Base-by-base conservation (phyloP, 2,329 filamentous ascomycete genomes). In the Trichoderma koningii region DNA sequence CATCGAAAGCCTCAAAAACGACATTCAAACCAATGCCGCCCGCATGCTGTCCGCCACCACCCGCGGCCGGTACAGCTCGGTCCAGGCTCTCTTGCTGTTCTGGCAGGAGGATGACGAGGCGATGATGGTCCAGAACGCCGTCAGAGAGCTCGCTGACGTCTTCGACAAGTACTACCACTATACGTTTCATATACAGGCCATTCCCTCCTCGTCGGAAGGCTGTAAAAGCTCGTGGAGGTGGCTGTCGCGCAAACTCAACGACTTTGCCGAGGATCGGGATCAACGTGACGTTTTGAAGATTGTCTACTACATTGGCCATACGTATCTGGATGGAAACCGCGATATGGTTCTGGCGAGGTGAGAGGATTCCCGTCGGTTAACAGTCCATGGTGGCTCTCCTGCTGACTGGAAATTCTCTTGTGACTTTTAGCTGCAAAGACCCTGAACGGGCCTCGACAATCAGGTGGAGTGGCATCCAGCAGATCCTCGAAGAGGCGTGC, bases 331-430 rank as follows among this genome's bases (percentile, higher is more conserved):
- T 68, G 78, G 77, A 7, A 81, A 86, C 63, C 77, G 83, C 51
- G 82, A 86, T 68, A 85, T 86, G 82, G 78, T 85, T 38, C 75
- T 87, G 47, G 79, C 84, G 50, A 86, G 84, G 85, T 85, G 73
- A 34, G 42, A 19, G 7, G 12, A 14, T 38, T 30, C 14, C 15
- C 28, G 14, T 7, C 23, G 9, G 21, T 38, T 6, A 45, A n/a
- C 5, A 17, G 19, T 34, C n/a, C 1, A 1, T 21, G 19, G n/a
- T n/a, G 47, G 28, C 19, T 9, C n/a, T 17, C 10, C 1, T 7
- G 3, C 56, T 60, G 50, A 60, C 56, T 50, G 17, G 21, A 10
- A 17, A 9, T 15, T 9, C 26, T 44, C 9, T 26, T 21, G 41
- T 30, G 21, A 23, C 60, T 44, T 23, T 44, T 69, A 87, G 84